Evolutionary conservation across 495 filamentous ascomycete species (phyloP).

Genomic region (Pseudomonodictys pantanalensis): DNA sequence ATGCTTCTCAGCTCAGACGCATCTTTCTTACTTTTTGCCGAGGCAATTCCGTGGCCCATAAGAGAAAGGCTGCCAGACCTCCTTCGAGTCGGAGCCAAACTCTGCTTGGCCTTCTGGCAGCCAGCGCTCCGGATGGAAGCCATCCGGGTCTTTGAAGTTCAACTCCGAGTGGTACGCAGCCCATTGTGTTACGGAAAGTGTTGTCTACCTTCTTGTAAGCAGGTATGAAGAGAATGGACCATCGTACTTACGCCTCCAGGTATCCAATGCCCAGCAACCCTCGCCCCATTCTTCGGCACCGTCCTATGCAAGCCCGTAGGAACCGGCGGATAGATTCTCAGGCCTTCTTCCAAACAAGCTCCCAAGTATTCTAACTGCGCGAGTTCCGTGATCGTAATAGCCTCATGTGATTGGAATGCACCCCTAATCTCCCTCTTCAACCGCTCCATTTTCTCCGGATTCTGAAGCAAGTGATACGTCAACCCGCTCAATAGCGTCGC

Average conservation of each 20-base stretch:
- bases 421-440: conserved; percentile 22
- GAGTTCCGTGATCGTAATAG: conserved; percentile 4
- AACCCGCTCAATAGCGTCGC: conserved; percentile 22
- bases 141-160: conserved; percentile 25
- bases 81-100: conserved; percentile 17
- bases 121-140: conserved; percentile 28
- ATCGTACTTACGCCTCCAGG: conserved; percentile 19
- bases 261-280: conserved; percentile 18
- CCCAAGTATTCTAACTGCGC: conserved; percentile 13
- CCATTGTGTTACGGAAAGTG: conserved; percentile 8
- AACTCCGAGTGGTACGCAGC: conserved; percentile 21
- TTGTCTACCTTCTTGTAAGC: conserved; percentile 12
- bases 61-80: conserved; percentile 26
- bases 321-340: conserved; percentile 29
- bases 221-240: background rate
- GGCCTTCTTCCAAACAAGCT: conserved; percentile 28
- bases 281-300: conserved; percentile 5
- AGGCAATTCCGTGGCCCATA: conserved; percentile 9
- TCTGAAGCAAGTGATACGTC: conserved; percentile 17
- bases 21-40: conserved; percentile 4
- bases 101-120: conserved; percentile 14
- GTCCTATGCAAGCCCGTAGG: conserved; percentile 3
- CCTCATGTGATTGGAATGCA: conserved; percentile 6
- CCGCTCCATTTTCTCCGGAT: conserved; percentile 2
- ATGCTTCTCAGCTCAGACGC: background rate